Evolutionary conservation across 768 basidiomycete species (phyloP).

Genomic region (Tricholoma sp.): DNA sequence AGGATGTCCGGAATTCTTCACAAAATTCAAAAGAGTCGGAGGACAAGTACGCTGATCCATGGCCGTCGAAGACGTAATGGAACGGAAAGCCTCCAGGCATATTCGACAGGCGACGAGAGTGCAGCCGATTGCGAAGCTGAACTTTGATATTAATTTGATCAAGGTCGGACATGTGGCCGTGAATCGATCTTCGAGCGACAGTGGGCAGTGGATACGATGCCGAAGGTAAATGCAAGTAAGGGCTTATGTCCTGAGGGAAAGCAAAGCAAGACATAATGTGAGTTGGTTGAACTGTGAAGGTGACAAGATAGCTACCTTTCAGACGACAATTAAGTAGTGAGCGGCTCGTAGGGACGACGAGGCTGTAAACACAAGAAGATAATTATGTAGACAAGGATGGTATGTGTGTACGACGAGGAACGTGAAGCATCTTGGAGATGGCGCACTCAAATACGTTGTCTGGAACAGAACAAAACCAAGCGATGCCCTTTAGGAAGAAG

Average conservation of each 20-base stretch:
- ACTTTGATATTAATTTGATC: slow-evolving; percentile 19
- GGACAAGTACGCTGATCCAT: slow-evolving; percentile 19
- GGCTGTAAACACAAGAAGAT: slow-evolving; percentile 11
- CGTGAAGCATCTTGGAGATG: slow-evolving; percentile 12
- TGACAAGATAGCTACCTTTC: not conserved
- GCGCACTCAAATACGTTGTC: slow-evolving; percentile 6
- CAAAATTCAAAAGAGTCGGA: slow-evolving; percentile 33
- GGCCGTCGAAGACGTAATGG: slow-evolving; percentile 18
- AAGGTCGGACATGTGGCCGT: slow-evolving; percentile 2
- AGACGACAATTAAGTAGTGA: slow-evolving; percentile 9
- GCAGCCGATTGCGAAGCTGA: slow-evolving; percentile 27
- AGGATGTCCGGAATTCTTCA: slow-evolving; percentile 20
- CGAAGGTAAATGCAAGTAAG: slow-evolving; percentile 4
- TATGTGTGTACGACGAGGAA: slow-evolving; percentile 10
- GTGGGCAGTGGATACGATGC: not conserved
- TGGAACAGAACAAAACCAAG: slow-evolving; percentile 11
- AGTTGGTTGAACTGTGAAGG: not conserved
- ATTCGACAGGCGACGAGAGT: slow-evolving; percentile 23
- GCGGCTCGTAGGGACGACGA: not conserved
- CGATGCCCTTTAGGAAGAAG: slow-evolving; percentile 9
- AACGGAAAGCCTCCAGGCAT: slow-evolving; percentile 35
- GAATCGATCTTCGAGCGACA: not conserved
- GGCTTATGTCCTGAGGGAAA: slow-evolving; percentile 4
- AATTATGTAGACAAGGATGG: slow-evolving; percentile 4
- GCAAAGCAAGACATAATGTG: slow-evolving; percentile 6